phyloP scores from a whole-genome alignment of 2,329 filamentous ascomycete species.

The Aspergillus calidoustus region DNA sequence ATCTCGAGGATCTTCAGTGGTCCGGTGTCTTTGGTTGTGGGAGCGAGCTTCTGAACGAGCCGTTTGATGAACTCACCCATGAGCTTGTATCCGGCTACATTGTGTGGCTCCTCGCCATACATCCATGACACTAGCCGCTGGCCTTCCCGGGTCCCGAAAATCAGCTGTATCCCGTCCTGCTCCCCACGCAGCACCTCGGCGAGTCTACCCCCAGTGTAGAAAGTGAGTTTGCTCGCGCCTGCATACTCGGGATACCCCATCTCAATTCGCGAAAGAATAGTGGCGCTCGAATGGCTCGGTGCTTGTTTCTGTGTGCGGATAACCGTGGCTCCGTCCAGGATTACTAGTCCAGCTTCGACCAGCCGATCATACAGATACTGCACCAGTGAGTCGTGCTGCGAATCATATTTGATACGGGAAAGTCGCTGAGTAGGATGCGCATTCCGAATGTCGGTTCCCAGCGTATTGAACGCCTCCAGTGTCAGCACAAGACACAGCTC shows the following conservation, averaged over 20 bases:
- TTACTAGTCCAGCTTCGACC: slow-evolving; percentile 37
- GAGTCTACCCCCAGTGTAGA: slow-evolving; percentile 27
- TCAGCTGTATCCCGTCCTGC: slow-evolving; percentile 43
- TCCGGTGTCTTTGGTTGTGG: slow-evolving; percentile 22
- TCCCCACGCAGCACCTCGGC: slow-evolving; percentile 34
- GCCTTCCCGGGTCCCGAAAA: slow-evolving; percentile 45
- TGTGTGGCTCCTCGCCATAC: slow-evolving; percentile 44
- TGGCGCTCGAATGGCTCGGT: slow-evolving; percentile 28
- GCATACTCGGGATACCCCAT: slow-evolving; percentile 31
- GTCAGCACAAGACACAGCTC: slow-evolving; percentile 29
- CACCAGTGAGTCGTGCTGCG: slow-evolving; percentile 36
- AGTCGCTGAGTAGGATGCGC: slow-evolving; percentile 28
- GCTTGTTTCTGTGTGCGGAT: slow-evolving; percentile 34
- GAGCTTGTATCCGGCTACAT: slow-evolving; percentile 38
- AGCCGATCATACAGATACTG: slow-evolving; percentile 42
- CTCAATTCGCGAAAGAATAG: slow-evolving; percentile 35
- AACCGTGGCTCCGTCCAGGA: slow-evolving; percentile 29
- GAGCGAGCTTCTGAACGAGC: slow-evolving; percentile 16
- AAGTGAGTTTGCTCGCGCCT: slow-evolving; percentile 30
- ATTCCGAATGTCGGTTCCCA: slow-evolving; percentile 32
- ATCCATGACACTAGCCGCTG: slow-evolving; percentile 41
- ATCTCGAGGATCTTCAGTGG: slow-evolving; percentile 47
- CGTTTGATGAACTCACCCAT: slow-evolving; percentile 40
- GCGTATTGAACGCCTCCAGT: slow-evolving; percentile 42
- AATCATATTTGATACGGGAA: slow-evolving; percentile 28